Evolutionary conservation across 1,284 basidiomycete species (phyloP), one percentile per base, ranked within the genome.

Genomic region (Inonotus hispidus): DNA sequence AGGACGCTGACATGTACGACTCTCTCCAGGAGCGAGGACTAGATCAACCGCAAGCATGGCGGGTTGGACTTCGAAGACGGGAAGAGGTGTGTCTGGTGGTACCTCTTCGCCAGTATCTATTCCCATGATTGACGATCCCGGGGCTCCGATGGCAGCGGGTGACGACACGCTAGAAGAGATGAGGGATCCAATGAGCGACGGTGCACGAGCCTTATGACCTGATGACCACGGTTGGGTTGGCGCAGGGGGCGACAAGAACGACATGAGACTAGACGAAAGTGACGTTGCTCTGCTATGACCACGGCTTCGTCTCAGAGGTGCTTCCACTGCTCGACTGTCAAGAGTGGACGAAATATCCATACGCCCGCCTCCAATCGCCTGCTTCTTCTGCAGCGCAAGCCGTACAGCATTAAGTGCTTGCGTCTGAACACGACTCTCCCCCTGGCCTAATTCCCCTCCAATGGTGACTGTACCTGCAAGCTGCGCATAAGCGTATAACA

Each of bases 401-500:
- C 63, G 59, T 3, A 64, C 59, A 23, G 55, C 21, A 49, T 61
- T 60, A 19, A 60, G 54, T 32, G 55, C 49, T 19, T 59, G 59
- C 16, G 41, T 29, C 43, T 54, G 55, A 23, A 50, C 27, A 39
- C 46, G 59, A 7, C 66, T 69, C 25, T 66, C 65, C 11, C 64
- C 61, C 39, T 66, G 62, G 25, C 54, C 63, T 66, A 14, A 67
- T 63, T 1, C 76, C 65, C n/a, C 68, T 63, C 2, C 76, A 43
- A 87, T 70, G 32, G 81, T 77, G 56, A 88, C 75, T 0, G 77
- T 82, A 2, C 92, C 93, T n/a, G 83, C 76, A 27, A 95, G 78
- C 66, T 94, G 92, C 0, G 88, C 90, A 69, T 94, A 95, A 0
- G 92, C 86, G 73, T 94, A 95, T 0, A 95, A 78, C n/a, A 95